A percentile compares a stretch with the other conserved stretches of the same genome.
These are phyloP conservation scores for Apiotrichum sp. DNA, from an alignment of 1,284 basidiomycete species.

Conservation along the genomic window DNA sequence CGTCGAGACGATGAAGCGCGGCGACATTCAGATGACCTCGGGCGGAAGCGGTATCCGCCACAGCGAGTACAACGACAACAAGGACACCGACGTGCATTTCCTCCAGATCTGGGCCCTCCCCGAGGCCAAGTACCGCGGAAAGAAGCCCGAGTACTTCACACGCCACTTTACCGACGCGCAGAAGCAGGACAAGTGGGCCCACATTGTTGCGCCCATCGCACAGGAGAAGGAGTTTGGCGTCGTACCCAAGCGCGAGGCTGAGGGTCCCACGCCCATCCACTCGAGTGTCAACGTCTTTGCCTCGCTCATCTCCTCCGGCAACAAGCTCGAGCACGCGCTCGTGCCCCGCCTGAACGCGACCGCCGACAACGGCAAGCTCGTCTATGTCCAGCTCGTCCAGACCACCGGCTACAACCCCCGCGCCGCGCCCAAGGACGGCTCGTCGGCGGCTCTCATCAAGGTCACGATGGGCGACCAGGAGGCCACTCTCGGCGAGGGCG, in stretches of 20 bases:
- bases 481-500: conserved; percentile 56
- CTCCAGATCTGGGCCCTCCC: conserved; percentile 77
- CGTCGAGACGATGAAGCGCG: conserved; percentile 75
- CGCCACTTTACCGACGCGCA: conserved; percentile 76
- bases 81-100: conserved; percentile 58
- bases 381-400: conserved; percentile 55
- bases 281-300: conserved; percentile 52
- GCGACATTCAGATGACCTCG: conserved; percentile 83
- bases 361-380: conserved; percentile 28
- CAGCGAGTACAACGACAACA: conserved; percentile 64
- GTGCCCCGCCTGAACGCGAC: conserved; percentile 44
- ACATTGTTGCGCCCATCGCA: conserved; percentile 64
- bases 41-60: conserved; percentile 56
- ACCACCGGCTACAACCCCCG: conserved; percentile 64
- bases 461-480: conserved; percentile 43
- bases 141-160: conserved; percentile 72
- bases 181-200: conserved; percentile 63
- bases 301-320: conserved; percentile 57
- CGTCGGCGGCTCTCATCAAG: conserved; percentile 23
- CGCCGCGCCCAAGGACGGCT: conserved; percentile 36
- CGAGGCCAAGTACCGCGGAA: conserved; percentile 50
- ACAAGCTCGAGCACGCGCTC: conserved; percentile 54
- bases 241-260: conserved; percentile 56
- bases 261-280: conserved; percentile 62
- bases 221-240: conserved; percentile 51